phyloP scores from a whole-genome alignment of 140 eudicot genomes.

The Oenanthe javanica region DNA sequence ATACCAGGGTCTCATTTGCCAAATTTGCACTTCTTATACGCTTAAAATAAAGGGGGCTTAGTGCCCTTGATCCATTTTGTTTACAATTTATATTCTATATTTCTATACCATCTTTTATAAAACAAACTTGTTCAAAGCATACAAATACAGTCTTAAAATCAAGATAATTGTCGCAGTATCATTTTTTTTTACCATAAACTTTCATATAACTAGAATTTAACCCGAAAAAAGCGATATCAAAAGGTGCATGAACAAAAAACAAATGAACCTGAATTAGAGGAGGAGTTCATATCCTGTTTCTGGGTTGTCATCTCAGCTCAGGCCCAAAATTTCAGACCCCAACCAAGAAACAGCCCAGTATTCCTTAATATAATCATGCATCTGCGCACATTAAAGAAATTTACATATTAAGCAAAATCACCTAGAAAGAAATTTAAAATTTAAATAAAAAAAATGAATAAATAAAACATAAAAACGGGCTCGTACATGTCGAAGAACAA shows the following conservation, averaged over 20 bases:
- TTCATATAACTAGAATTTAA: neutral
- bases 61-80: neutral
- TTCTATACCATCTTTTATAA: neutral
- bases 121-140: neutral
- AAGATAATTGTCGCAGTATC: neutral
- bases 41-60: neutral
- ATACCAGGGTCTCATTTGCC: neutral
- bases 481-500: slow-evolving; percentile 5
- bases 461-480: neutral
- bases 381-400: neutral
- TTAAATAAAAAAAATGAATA: neutral
- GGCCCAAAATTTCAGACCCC: slow-evolving; percentile 11
- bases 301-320: slow-evolving; percentile 12
- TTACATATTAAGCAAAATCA: neutral
- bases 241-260: neutral
- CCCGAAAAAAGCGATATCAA: neutral
- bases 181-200: neutral
- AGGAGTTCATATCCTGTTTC: neutral
- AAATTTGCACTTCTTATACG: too few relatives aligned
- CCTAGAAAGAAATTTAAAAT: neutral
- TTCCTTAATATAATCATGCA: neutral
- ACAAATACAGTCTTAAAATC: neutral
- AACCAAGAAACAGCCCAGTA: slow-evolving; percentile 9
- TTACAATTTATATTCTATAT: neutral
- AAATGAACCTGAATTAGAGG: neutral